These are phyloP conservation scores for Nothomitra cinnamomea DNA, from an alignment of 2,329 filamentous ascomycete species.

Conservation along the genomic window DNA sequence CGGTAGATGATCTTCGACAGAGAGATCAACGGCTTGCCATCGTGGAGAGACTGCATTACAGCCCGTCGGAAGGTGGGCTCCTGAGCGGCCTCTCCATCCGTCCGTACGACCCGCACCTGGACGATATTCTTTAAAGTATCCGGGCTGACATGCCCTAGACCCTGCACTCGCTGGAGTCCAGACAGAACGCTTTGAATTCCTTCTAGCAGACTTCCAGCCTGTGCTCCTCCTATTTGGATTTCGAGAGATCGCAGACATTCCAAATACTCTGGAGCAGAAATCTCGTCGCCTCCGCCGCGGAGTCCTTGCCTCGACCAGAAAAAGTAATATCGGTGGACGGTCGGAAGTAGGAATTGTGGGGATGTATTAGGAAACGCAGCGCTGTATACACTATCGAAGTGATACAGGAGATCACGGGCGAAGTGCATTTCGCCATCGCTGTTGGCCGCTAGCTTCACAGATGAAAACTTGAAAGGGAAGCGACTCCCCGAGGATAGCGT, in stretches of 20 bases:
- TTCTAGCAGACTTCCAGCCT: too few species aligned
- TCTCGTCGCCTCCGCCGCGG: neutral
- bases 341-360: slow-evolving; percentile 2
- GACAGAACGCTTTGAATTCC: too few species aligned
- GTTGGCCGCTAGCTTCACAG: slow-evolving; percentile 6
- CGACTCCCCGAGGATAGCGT: neutral
- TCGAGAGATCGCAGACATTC: neutral
- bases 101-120: too few species aligned
- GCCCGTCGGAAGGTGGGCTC: neutral
- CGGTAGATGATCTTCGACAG: slow-evolving; percentile 9
- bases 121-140: too few species aligned
- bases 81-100: too few species aligned
- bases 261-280: neutral
- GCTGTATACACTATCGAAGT: slow-evolving; percentile 13
- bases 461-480: neutral
- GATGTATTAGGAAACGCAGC: slow-evolving; percentile 14
- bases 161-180: too few species aligned
- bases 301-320: neutral
- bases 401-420: slow-evolving; percentile 13
- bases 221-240: neutral
- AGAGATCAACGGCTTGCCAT: slow-evolving; percentile 12
- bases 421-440: slow-evolving; percentile 9
- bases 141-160: too few species aligned
- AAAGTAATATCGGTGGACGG: neutral
- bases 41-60: neutral